These are phyloP conservation scores for Kernera saxatilis DNA, from an alignment of 345 rosid species.

Conservation along the genomic window DNA sequence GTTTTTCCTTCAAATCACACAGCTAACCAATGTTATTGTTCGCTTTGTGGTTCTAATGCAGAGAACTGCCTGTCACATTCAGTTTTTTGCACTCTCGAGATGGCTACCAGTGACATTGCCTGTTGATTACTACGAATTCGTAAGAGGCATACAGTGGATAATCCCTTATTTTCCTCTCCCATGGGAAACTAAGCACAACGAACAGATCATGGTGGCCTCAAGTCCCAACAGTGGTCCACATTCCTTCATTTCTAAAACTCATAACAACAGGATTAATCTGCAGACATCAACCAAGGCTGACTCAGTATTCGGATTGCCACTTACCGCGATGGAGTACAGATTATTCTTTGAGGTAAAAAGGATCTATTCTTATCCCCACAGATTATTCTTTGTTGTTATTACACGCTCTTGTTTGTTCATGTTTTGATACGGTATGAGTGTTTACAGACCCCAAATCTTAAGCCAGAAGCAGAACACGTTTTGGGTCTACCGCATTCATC, in stretches of 20 bases:
- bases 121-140: constrained; percentile 65
- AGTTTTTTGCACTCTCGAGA: constrained; percentile 83
- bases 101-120: constrained; percentile 74
- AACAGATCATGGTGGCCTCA: constrained; percentile 53
- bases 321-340: constrained; percentile 65
- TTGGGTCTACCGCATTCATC: constrained; percentile 41
- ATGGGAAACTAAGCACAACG: constrained; percentile 65
- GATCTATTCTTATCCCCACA: background rate
- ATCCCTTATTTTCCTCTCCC: constrained; percentile 88
- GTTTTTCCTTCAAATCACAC: background rate
- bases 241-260: constrained; percentile 32
- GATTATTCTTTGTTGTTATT: background rate
- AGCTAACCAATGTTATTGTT: background rate
- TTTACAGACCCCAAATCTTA: constrained; percentile 54
- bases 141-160: constrained; percentile 73
- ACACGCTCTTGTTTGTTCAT: background rate
- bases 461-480: constrained; percentile 68
- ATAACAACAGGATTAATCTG: constrained; percentile 14
- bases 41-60: constrained; percentile 27
- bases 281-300: constrained; percentile 35
- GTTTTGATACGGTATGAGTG: background rate
- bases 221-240: constrained; percentile 39
- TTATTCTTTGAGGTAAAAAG: constrained; percentile 65
- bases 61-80: constrained; percentile 84
- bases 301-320: constrained; percentile 60